Evolutionary conservation across 2,329 filamentous ascomycete species (phyloP).

Genomic region (Blastomyces gilchristii): DNA sequence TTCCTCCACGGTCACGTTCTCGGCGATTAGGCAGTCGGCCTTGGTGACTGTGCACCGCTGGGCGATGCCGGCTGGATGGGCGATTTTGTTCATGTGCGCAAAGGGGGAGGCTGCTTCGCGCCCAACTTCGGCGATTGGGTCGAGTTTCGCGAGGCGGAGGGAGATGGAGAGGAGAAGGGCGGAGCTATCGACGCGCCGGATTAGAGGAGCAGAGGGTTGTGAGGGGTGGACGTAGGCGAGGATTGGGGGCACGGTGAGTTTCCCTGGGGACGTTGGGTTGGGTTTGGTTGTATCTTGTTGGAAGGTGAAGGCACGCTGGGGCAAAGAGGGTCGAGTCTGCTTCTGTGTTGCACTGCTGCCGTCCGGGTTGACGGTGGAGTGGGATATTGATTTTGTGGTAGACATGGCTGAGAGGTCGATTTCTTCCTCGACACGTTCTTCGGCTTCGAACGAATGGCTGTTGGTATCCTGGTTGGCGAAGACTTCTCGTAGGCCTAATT

Average conservation of each 20-base stretch:
- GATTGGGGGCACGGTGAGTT: conserved; percentile 56
- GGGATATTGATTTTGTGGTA: conserved; percentile 37
- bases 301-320: conserved; percentile 10
- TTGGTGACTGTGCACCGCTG: conserved; percentile 71
- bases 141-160: conserved; percentile 75
- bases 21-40: conserved; percentile 70
- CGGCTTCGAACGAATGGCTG: conserved; percentile 34
- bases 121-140: conserved; percentile 41
- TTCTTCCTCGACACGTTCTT: conserved; percentile 40
- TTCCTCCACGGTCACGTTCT: conserved; percentile 81
- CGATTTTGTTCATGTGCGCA: conserved; percentile 67
- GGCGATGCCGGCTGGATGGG: conserved; percentile 72
- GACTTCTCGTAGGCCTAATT: conserved; percentile 61
- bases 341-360: conserved; percentile 12
- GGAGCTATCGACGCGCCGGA: conserved; percentile 81
- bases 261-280: conserved; percentile 11
- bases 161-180: conserved; percentile 72
- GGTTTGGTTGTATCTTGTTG: conserved; percentile 9
- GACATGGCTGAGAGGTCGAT: conserved; percentile 46
- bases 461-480: conserved; percentile 40
- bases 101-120: conserved; percentile 56
- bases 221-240: conserved; percentile 67
- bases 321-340: conserved; percentile 13
- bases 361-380: conserved; percentile 10
- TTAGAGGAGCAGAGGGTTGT: conserved; percentile 48